phyloP scores from a whole-genome alignment of 495 filamentous ascomycete species.

The Penicillium maclennaniae region DNA sequence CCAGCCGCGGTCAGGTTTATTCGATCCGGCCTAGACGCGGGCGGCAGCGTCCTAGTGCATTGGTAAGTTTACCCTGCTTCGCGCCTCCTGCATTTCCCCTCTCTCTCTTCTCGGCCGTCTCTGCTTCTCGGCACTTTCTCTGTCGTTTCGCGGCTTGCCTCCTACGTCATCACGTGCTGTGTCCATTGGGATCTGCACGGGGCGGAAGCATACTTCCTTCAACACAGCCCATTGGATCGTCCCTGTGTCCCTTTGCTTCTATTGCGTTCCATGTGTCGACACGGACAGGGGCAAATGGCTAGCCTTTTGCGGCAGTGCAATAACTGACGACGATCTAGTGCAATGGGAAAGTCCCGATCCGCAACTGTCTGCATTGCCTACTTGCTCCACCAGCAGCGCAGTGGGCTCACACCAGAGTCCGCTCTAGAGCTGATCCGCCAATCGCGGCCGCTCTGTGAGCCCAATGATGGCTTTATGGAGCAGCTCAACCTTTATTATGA shows the following conservation, averaged over 20 bases:
- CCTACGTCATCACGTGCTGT: conserved; percentile 16
- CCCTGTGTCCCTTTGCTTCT: neutral
- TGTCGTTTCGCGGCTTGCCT: conserved; percentile 4
- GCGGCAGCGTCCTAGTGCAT: conserved; percentile 67
- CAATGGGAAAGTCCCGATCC: conserved; percentile 93
- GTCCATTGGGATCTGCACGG: conserved; percentile 17
- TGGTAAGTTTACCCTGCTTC: conserved; percentile 50
- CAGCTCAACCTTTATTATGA: conserved; percentile 83
- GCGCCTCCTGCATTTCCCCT: neutral
- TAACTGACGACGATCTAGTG: conserved; percentile 54
- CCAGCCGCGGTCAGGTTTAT: conserved; percentile 76
- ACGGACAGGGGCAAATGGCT: neutral
- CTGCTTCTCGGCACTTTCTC: neutral
- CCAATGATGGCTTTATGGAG: conserved; percentile 83
- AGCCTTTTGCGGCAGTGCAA: neutral
- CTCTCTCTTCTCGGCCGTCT: neutral
- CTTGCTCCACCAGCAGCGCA: conserved; percentile 62
- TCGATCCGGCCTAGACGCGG: conserved; percentile 63
- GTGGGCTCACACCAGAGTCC: conserved; percentile 50
- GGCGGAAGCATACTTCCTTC: conserved; percentile 4
- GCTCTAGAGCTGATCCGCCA: conserved; percentile 61
- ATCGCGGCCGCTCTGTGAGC: conserved; percentile 69
- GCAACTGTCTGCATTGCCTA: conserved; percentile 81
- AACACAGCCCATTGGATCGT: neutral
- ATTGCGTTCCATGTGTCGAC: neutral